Percentiles rank a stretch among this genome's conserved stretches.
phyloP scores from a whole-genome alignment of 108 stramenopile species.

The Nitzschia sp. region DNA sequence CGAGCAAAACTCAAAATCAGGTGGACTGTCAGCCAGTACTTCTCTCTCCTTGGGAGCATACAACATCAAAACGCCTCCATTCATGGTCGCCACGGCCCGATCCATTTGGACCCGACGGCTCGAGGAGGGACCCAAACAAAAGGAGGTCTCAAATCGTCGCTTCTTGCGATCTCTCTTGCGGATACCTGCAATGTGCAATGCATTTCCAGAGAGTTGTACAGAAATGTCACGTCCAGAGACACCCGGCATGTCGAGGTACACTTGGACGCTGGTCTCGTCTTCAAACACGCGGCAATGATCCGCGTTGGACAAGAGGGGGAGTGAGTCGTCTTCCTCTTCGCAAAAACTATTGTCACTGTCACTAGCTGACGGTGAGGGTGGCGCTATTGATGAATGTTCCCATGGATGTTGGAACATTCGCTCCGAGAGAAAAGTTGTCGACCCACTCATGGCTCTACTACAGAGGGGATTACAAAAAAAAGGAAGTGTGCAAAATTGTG shows the following conservation, averaged over 20 bases:
- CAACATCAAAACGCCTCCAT: slow-evolving; percentile 20
- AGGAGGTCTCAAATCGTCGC: slow-evolving; percentile 9
- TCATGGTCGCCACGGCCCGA: slow-evolving; percentile 25
- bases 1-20: too few species aligned
- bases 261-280: slow-evolving; percentile 27
- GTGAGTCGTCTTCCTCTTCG: background rate
- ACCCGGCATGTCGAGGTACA: slow-evolving; percentile 25
- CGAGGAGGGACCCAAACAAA: slow-evolving; percentile 13
- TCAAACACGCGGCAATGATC: slow-evolving; percentile 4
- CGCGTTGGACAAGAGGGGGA: background rate
- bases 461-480: too few species aligned
- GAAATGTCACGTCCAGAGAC: slow-evolving; percentile 14
- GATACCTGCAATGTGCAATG: too few species aligned
- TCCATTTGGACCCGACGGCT: slow-evolving; percentile 10
- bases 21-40: too few species aligned
- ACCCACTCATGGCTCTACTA: too few species aligned
- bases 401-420: too few species aligned
- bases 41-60: slow-evolving; percentile 26
- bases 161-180: slow-evolving; percentile 5
- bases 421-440: too few species aligned
- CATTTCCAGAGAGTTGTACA: background rate
- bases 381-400: too few species aligned
- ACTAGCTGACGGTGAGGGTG: too few species aligned
- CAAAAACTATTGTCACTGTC: background rate
- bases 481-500: too few species aligned